phyloP scores from a whole-genome alignment of 768 basidiomycete species.

The Gautieria morchelliformis region DNA sequence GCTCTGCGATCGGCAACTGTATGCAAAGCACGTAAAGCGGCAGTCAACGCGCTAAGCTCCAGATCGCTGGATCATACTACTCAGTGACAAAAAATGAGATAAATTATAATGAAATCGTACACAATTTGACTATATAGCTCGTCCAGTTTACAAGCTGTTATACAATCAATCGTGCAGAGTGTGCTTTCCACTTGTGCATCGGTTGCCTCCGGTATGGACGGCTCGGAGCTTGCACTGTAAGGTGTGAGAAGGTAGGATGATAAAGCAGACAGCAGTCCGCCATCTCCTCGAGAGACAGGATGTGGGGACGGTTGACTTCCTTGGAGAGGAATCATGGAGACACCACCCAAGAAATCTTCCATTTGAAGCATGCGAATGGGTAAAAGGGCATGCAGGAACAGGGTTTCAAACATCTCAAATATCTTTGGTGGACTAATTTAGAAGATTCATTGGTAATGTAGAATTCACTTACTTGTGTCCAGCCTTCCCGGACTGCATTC shows the following conservation, averaged over 20 bases:
- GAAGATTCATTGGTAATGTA: not conserved
- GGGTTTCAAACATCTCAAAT: slow-evolving; percentile 96
- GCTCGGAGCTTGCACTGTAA: slow-evolving; percentile 68
- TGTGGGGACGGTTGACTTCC: slow-evolving; percentile 54
- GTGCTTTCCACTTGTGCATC: slow-evolving; percentile 91
- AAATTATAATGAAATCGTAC: slow-evolving; percentile 38
- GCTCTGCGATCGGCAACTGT: slow-evolving; percentile 87
- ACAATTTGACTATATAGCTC: slow-evolving; percentile 90
- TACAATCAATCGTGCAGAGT: slow-evolving; percentile 89
- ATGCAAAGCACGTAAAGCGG: slow-evolving; percentile 79
- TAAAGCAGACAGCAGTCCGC: slow-evolving; percentile 86
- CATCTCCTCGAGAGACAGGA: slow-evolving; percentile 50
- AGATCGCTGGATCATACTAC: slow-evolving; percentile 47
- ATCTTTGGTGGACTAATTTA: slow-evolving; percentile 43
- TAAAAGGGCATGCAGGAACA: slow-evolving; percentile 89
- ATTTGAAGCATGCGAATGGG: slow-evolving; percentile 89
- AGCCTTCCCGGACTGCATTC: slow-evolving; percentile 87
- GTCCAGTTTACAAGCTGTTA: slow-evolving; percentile 86
- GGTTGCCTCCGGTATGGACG: slow-evolving; percentile 76
- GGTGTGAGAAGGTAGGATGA: slow-evolving; percentile 97
- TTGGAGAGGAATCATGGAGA: slow-evolving; percentile 84
- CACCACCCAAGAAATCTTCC: slow-evolving; percentile 97
- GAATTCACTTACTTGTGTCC: slow-evolving; percentile 60
- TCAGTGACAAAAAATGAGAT: not conserved
- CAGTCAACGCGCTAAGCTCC: slow-evolving; percentile 67